Base-by-base conservation (phyloP, 1,284 basidiomycete genomes). In the Malassezia dermatis region DNA sequence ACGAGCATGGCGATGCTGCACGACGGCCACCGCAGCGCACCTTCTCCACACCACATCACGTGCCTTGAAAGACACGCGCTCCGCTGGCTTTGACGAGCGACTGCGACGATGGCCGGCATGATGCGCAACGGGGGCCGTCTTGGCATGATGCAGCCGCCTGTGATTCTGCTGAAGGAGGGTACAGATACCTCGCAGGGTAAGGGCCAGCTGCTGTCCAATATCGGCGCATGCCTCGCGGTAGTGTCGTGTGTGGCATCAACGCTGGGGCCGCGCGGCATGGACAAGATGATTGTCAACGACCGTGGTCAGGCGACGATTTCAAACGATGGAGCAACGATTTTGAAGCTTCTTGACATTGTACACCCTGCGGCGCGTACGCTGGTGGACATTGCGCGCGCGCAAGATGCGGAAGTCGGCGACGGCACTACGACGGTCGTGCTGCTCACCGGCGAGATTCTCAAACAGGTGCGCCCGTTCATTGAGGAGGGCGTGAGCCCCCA, bases 401-500 rank as follows among this genome's bases (percentile, higher is more conserved):
- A 98, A 76, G 93, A 98, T 75, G 91, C 93, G 17, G 93, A 98
- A 77, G 89, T 98, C 45, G 93, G 93, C 49, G 93, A 98, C 78
- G 93, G 93, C 34, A 99, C 94, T 0, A 99, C 94, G 4, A 89
- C 84, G 71, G 94, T 99, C 6, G 88, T 91, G 3, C 80, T 98
- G 10, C 80, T 95, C 46, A 93, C 94, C 8, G 88, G 90, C 0
- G 93, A 98, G 76, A 79, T 99, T 50, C 78, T 99, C 64, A 95
- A 95, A 77, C 91, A 96, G 78, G 81, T 91, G 43, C 83, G 86
- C 66, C 82, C 82, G 10, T 93, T 88, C 73, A 86, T 99, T 64
- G 94, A 98, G 77, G 94, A 99, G 71, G 93, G 90, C 57, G 89
- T 99, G 50, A 94, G 88, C 74, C 88, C 91, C 31, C 91, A 96